phyloP scores from a whole-genome alignment of 305 asterid genomes.

The Rubia tinctorum region DNA sequence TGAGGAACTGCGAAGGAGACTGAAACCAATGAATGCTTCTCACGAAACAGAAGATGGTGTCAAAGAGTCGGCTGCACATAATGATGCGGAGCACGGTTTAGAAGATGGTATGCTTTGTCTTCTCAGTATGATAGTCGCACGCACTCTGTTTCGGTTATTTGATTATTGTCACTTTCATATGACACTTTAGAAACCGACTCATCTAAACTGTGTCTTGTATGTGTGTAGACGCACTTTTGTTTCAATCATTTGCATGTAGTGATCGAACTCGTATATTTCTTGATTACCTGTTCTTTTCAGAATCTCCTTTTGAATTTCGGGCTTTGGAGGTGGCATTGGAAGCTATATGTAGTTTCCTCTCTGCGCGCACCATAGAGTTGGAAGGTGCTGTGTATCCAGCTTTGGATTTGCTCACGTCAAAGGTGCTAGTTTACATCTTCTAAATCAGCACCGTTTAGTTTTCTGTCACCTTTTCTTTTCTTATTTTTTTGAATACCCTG shows the following conservation, averaged over 20 bases:
- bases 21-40: slow-evolving; percentile 43
- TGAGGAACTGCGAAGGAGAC: slow-evolving; percentile 74
- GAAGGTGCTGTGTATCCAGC: slow-evolving; percentile 94
- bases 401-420: slow-evolving; percentile 84
- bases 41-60: slow-evolving; percentile 54
- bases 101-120: slow-evolving; percentile 66
- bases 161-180: neutral
- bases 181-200: neutral
- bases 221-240: neutral
- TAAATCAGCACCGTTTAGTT: neutral
- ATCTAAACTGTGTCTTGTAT: neutral
- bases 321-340: slow-evolving; percentile 90
- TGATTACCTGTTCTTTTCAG: slow-evolving; percentile 32
- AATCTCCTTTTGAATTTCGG: slow-evolving; percentile 81
- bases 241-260: neutral
- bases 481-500: neutral
- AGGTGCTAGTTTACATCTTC: slow-evolving; percentile 38
- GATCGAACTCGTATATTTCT: neutral
- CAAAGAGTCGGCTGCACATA: slow-evolving; percentile 39
- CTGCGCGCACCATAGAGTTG: slow-evolving; percentile 77
- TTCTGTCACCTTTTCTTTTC: neutral
- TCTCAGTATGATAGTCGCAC: neutral
- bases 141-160: neutral
- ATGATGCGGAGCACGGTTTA: slow-evolving; percentile 63
- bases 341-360: slow-evolving; percentile 82